Evolutionary conservation across 2,329 filamentous ascomycete genomes (phyloP).

Genomic region (Aspergillus floridensis): DNA sequence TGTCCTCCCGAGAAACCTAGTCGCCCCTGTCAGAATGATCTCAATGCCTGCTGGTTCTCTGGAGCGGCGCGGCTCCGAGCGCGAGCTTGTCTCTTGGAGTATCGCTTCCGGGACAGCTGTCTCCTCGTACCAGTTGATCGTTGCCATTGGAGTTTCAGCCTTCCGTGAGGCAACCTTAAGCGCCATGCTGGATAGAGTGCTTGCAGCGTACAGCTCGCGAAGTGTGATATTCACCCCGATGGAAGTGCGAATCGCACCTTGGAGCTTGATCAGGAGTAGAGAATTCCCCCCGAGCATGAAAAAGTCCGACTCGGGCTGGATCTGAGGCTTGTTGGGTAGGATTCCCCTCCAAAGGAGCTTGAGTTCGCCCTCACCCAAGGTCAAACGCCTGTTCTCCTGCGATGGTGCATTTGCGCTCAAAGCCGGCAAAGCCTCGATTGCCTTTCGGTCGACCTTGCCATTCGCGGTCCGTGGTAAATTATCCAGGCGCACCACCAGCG

Average conservation of each 20-base stretch:
- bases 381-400: neutral
- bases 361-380: conserved; percentile 10
- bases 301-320: conserved; percentile 24
- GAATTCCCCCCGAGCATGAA: conserved; percentile 40
- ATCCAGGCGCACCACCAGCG: neutral
- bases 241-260: conserved; percentile 20
- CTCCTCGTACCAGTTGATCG: conserved; percentile 12
- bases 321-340: conserved; percentile 3
- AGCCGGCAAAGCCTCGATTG: neutral
- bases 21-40: conserved; percentile 30
- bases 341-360: conserved; percentile 22
- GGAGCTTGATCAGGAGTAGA: conserved; percentile 31
- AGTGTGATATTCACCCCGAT: conserved; percentile 15
- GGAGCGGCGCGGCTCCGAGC: neutral
- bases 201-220: conserved; percentile 3
- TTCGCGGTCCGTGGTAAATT: neutral
- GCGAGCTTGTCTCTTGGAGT: neutral
- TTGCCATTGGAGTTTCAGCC: neutral
- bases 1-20: conserved; percentile 39
- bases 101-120: neutral
- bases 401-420: neutral
- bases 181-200: conserved; percentile 7
- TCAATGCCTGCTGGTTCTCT: neutral
- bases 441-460: neutral
- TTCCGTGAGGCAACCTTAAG: neutral